Percentiles rank a stretch among this genome's conserved stretches.
These are phyloP conservation scores for Globisporangium abappressorium DNA, from an alignment of 352 stramenopile genomes.

Conservation along the genomic window DNA sequence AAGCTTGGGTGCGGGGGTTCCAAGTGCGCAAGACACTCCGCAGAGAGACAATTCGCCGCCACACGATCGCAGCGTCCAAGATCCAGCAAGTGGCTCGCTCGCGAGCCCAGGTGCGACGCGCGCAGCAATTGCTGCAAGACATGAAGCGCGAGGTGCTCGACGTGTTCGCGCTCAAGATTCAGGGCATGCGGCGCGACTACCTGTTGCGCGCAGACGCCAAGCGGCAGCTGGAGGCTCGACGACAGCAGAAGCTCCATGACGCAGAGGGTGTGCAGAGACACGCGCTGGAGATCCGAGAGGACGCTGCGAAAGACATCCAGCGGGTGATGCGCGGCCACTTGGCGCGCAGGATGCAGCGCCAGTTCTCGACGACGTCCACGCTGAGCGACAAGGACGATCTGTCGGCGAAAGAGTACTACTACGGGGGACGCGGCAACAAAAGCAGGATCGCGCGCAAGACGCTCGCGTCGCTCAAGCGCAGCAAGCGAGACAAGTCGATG, in stretches of 20 bases:
- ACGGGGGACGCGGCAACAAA: slow-evolving; percentile 14
- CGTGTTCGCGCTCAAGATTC: slow-evolving; percentile 41
- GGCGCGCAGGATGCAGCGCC: slow-evolving; percentile 29
- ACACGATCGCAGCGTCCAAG: slow-evolving; percentile 35
- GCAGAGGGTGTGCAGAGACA: slow-evolving; percentile 21
- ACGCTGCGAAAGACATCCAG: slow-evolving; percentile 46
- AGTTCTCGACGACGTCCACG: slow-evolving; percentile 31
- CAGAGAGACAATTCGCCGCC: slow-evolving; percentile 17
- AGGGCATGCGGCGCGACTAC: slow-evolving; percentile 31
- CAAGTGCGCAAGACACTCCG: slow-evolving; percentile 22
- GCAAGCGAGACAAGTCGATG: slow-evolving; percentile 39
- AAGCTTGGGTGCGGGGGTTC: slow-evolving; percentile 33
- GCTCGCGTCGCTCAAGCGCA: slow-evolving; percentile 25
- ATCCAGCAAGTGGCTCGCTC: slow-evolving; percentile 54
- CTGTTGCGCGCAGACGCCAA: slow-evolving; percentile 29
- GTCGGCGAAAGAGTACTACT: slow-evolving; percentile 25
- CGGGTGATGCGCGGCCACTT: slow-evolving; percentile 36
- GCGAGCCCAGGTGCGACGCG: slow-evolving; percentile 31
- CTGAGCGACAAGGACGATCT: slow-evolving; percentile 26
- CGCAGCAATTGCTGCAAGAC: slow-evolving; percentile 35
- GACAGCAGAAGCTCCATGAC: slow-evolving; percentile 21
- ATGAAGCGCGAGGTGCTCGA: slow-evolving; percentile 33
- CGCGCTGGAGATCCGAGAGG: slow-evolving; percentile 15
- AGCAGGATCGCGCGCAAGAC: slow-evolving; percentile 18
- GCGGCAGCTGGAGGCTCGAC: slow-evolving; percentile 25